Evolutionary conservation across 257 asterid species (phyloP).

Genomic region (Scutellaria galericulata): DNA sequence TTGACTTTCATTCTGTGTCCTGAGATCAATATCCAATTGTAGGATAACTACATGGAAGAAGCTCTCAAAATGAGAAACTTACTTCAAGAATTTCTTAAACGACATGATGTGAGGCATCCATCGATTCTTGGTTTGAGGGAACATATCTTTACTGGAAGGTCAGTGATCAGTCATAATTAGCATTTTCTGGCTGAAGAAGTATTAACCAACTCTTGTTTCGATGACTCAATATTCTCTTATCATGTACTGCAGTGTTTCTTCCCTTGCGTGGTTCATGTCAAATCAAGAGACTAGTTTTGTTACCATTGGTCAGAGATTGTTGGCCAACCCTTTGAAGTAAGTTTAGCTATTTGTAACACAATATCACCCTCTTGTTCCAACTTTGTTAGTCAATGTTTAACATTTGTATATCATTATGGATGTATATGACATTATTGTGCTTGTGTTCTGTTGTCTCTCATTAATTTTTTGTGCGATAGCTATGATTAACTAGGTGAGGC

Average conservation of each 20-base stretch:
- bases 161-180: constrained; percentile 24
- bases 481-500: background rate
- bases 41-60: constrained; percentile 75
- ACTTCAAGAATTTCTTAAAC: constrained; percentile 60
- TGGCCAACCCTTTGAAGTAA: constrained; percentile 65
- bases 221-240: constrained; percentile 12
- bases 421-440: background rate
- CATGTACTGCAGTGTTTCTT: constrained; percentile 53
- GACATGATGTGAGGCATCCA: constrained; percentile 60
- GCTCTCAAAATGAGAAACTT: constrained; percentile 70
- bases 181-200: constrained; percentile 1
- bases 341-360: constrained; percentile 34
- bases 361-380: background rate
- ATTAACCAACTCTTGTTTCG: constrained; percentile 7
- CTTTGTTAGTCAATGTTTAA: background rate
- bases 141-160: constrained; percentile 75
- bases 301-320: constrained; percentile 62
- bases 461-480: background rate
- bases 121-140: constrained; percentile 70
- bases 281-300: constrained; percentile 70
- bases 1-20: constrained; percentile 13
- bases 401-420: background rate
- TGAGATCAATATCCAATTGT: constrained; percentile 26
- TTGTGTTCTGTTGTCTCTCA: background rate
- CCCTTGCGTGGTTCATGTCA: constrained; percentile 72